Evolutionary conservation across 495 filamentous ascomycete genomes (phyloP).

Genomic region (Letharia lupina): DNA sequence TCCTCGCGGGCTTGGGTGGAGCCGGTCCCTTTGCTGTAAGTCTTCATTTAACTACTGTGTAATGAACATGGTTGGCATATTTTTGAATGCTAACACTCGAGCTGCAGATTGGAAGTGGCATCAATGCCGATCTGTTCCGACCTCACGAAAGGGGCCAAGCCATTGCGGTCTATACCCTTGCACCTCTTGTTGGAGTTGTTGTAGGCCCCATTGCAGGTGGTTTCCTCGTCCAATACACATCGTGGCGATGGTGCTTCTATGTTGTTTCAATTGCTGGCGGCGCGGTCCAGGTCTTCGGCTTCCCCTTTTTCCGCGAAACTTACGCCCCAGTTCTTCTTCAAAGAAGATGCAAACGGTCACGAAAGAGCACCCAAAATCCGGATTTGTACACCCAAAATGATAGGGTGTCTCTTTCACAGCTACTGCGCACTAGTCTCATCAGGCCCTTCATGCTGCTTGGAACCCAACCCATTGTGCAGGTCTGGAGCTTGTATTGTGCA

Average conservation of each 20-base stretch:
- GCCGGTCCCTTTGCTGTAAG: slow-evolving; percentile 21
- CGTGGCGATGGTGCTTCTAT: slow-evolving; percentile 45
- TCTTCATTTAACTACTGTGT: not conserved
- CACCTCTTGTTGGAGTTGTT: slow-evolving; percentile 42
- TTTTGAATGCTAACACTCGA: not conserved
- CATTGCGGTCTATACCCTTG: slow-evolving; percentile 43
- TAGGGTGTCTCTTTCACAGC: slow-evolving; percentile 27
- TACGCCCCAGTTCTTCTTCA: slow-evolving; percentile 41
- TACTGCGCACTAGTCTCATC: slow-evolving; percentile 31
- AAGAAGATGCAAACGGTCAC: slow-evolving; percentile 40
- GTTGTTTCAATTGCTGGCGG: slow-evolving; percentile 38
- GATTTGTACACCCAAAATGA: slow-evolving; percentile 37
- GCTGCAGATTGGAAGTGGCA: slow-evolving; percentile 10
- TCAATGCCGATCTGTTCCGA: slow-evolving; percentile 11
- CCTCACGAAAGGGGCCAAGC: slow-evolving; percentile 37
- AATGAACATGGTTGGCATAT: not conserved
- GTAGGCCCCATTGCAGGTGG: slow-evolving; percentile 38
- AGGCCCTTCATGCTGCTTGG: slow-evolving; percentile 34
- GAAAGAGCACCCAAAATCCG: slow-evolving; percentile 34
- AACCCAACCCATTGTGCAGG: slow-evolving; percentile 41
- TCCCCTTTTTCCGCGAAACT: slow-evolving; percentile 43
- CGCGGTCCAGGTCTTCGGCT: slow-evolving; percentile 30
- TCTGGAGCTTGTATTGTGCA: slow-evolving; percentile 48
- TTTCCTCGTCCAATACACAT: slow-evolving; percentile 35
- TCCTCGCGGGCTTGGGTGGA: slow-evolving; percentile 33